phyloP scores from a whole-genome alignment of 176 grass and related monocot genomes.

The Eleusine indica region DNA sequence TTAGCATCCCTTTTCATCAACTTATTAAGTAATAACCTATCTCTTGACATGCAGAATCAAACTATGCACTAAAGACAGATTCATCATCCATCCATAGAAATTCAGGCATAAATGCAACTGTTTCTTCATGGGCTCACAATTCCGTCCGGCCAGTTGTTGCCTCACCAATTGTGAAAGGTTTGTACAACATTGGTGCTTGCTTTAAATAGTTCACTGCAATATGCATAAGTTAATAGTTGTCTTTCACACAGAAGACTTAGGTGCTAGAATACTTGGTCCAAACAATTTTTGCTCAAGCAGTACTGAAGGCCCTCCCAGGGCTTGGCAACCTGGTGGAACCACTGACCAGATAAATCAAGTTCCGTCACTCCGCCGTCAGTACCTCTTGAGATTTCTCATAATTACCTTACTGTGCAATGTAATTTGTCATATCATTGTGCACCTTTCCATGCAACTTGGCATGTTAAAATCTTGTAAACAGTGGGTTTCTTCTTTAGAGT shows the following conservation, averaged over 20 bases:
- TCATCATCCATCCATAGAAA: conserved; percentile 58
- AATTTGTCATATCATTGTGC: conserved; percentile 10
- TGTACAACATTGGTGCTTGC: conserved; percentile 14
- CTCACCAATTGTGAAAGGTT: conserved; percentile 67
- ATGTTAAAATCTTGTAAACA: conserved; percentile 27
- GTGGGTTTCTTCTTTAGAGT: not conserved
- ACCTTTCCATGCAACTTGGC: conserved; percentile 16
- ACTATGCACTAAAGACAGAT: conserved; percentile 52
- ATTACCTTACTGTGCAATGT: conserved; percentile 9
- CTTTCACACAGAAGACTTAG: conserved; percentile 62
- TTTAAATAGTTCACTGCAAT: conserved; percentile 19
- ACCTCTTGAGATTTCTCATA: conserved; percentile 42
- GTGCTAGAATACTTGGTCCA: conserved; percentile 41
- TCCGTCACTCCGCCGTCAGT: conserved; percentile 66
- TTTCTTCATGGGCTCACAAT: conserved; percentile 73
- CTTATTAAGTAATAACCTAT: conserved; percentile 33
- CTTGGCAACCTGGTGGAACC: conserved; percentile 54
- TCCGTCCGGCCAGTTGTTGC: conserved; percentile 54
- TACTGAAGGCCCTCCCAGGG: conserved; percentile 52
- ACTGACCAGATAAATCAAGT: conserved; percentile 80
- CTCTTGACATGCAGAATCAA: conserved; percentile 63
- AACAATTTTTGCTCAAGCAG: conserved; percentile 83
- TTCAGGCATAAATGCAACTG: conserved; percentile 42
- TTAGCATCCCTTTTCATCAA: conserved; percentile 46
- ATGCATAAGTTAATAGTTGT: conserved; percentile 41